Base-by-base conservation (phyloP, 306 rosid species). In the Senna siamea region DNA sequence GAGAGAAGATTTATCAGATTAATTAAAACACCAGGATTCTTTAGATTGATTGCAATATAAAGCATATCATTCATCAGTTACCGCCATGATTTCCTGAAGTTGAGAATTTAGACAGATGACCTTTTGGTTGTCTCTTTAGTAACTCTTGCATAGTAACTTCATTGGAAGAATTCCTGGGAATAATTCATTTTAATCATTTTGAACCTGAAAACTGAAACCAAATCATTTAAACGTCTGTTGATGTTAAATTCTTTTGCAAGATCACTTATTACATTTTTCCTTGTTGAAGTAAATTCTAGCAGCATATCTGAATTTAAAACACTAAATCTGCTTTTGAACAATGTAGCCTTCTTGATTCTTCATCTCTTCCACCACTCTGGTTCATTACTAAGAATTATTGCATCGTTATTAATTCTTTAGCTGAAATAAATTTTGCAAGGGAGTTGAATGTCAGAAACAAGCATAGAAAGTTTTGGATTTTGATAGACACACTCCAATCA, bases 121-220 rank as follows among this genome's bases (percentile, higher is more conserved):
- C 18, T 44, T 53, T 56, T 28, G 15, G 34, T 28, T 40, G 43
- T 14, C 41, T 19, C 74, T 26, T 15, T 56, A 43, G 10, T 43
- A 58, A 20, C 22, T 35, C 41, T 46, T 7, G 7, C 55, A 23
- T 15, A 15, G 62, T n/a, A 28, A 6, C 70, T 67, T 57, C 23
- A 5, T 28, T 11, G 12, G 41, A 26, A 26, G 1, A 52, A 7
- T 53, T 26, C 30, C 0, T 20, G n/a, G n/a, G n/a, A n/a, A n/a
- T n/a, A n/a, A n/a, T n/a, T n/a, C n/a, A n/a, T 48, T 48, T 73
- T 65, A 18, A 48, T 73, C 52, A n/a, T n/a, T 30, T 66, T 65
- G 73, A 54, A 40, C 19, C 48, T 7, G 72, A 37, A 14, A 62
- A 22, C 55, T 40, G 15, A n/a, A 19, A 18, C 10, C 10, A 17